Evolutionary conservation across 106 monocot species (phyloP), one percentile per base, ranked within the genome.

Genomic region (Platanthera guangdongensis): DNA sequence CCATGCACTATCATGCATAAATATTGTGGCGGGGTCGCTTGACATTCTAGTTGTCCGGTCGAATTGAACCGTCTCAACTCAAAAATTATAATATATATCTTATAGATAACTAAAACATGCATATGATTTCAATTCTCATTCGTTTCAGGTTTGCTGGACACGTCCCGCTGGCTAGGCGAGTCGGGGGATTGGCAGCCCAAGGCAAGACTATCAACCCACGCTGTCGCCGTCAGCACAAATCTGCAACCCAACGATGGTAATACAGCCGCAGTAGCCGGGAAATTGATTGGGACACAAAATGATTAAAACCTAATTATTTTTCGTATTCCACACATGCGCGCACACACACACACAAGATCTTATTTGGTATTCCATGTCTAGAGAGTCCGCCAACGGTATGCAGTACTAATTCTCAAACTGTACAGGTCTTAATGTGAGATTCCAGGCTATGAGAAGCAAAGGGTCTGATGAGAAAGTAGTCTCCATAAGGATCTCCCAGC

Each of bases 221-320:
- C 84, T 15, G 96, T 94, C 6, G 93, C 93, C 8, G 86, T 94
- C 73, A 93, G 91, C 65, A 91, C 96, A 75, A 97, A 94, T 68
- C 86, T 97, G 9, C 91, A 91, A 80, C 86, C 82, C 0, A 94
- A 97, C 68, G 93, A 93, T 5, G 95, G 95, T 95, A 69, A 71
- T 7, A 39, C 3, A 39, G 39, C 3, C 39, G 39, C 39, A 39
- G 39, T 39, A 39, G 39, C 39, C 39, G 3, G 1, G 39, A 39
- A 39, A 39, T 39, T 2, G 39, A 39, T 39, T 39, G 39, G 39
- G 39, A 39, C 2, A 39, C 39, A 0, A 39, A 39, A 39, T 39
- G 0, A 39, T 39, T 39, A 39, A 39, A 39, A 39, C 3, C 39
- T 39, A 39, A 3, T 39, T 39, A 39, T 39, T 3, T 39, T 39